A percentile compares a stretch with the other conserved stretches of the same genome.
Evolutionary conservation across 768 basidiomycete genomes (phyloP).

Genomic region (Lactifluus rugatus): DNA sequence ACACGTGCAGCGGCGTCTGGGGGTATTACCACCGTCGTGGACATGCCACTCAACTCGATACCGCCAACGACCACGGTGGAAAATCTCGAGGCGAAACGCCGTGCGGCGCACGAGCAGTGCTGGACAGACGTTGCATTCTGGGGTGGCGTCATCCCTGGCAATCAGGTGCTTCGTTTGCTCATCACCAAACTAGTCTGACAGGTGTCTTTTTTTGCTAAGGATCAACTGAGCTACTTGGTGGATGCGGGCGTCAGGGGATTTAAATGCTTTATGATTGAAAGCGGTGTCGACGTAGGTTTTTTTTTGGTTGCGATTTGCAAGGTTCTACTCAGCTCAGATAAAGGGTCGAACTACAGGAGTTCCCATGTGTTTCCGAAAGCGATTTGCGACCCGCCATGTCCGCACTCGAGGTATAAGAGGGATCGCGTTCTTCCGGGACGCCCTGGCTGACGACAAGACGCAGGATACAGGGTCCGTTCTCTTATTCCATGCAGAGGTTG

Average conservation of each 20-base stretch:
- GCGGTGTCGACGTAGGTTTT: slow-evolving; percentile 73
- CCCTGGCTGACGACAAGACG: not conserved
- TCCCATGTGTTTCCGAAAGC: slow-evolving; percentile 69
- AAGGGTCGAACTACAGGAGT: slow-evolving; percentile 57
- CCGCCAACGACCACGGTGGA: slow-evolving; percentile 86
- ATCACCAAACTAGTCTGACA: not conserved
- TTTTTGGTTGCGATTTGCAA: not conserved
- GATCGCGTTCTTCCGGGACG: not conserved
- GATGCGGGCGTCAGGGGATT: slow-evolving; percentile 84
- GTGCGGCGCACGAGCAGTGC: slow-evolving; percentile 63
- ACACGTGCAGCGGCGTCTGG: slow-evolving; percentile 85
- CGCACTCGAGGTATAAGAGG: slow-evolving; percentile 50
- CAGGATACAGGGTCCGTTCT: slow-evolving; percentile 65
- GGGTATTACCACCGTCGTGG: slow-evolving; percentile 90
- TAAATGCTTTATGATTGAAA: slow-evolving; percentile 94
- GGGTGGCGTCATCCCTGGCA: slow-evolving; percentile 92
- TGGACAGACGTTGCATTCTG: slow-evolving; percentile 83
- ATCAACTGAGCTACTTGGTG: slow-evolving; percentile 65
- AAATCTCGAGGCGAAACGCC: slow-evolving; percentile 62
- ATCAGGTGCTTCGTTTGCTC: slow-evolving; percentile 44
- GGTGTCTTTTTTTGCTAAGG: slow-evolving; percentile 31
- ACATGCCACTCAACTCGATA: slow-evolving; percentile 98
- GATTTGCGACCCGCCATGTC: slow-evolving; percentile 66
- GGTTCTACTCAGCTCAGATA: not conserved
- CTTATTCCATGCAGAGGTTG: slow-evolving; percentile 91